Conservation (phyloP, 73 alveolate species). For the Blepharisma japonicum region DNA sequence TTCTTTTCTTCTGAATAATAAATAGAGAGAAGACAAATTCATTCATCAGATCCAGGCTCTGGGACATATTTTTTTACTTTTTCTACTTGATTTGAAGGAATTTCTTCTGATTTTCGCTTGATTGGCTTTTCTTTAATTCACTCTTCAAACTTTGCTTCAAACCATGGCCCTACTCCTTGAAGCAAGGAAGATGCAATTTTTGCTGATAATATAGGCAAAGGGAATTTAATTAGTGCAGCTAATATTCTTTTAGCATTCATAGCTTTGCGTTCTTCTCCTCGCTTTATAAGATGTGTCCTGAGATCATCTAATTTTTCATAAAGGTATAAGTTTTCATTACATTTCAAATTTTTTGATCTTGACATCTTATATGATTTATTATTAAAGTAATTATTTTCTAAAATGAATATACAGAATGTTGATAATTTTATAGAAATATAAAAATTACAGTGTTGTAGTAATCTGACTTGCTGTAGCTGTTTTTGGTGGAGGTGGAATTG, state of each 20-base stretch:
- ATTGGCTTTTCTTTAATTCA: conserved; percentile 4
- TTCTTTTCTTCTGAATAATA: neutral
- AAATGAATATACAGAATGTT: no score
- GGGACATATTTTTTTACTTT: neutral
- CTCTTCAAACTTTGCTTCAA: neutral
- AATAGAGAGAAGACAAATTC: conserved; percentile 6
- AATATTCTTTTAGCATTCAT: conserved; percentile 16
- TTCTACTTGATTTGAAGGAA: no score
- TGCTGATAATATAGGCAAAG: conserved; percentile 18
- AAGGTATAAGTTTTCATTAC: neutral
- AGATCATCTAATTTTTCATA: neutral
- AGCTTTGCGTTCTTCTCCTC: conserved; percentile 5
- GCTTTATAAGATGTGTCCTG: neutral
- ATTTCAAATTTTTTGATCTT: neutral
- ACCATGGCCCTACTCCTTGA: conserved; percentile 27
- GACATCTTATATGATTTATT: no score
- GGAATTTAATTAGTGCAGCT: neutral
- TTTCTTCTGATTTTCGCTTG: neutral
- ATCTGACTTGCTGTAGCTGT: no score
- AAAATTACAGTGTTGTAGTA: no score
- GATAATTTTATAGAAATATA: no score
- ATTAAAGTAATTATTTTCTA: no score
- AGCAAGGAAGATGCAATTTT: neutral
- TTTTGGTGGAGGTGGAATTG: no score
- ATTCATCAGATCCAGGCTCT: neutral